Evolutionary conservation across 148 eudicot species (phyloP), one percentile per base, ranked within the genome.

Genomic region (Chenopodium album): DNA sequence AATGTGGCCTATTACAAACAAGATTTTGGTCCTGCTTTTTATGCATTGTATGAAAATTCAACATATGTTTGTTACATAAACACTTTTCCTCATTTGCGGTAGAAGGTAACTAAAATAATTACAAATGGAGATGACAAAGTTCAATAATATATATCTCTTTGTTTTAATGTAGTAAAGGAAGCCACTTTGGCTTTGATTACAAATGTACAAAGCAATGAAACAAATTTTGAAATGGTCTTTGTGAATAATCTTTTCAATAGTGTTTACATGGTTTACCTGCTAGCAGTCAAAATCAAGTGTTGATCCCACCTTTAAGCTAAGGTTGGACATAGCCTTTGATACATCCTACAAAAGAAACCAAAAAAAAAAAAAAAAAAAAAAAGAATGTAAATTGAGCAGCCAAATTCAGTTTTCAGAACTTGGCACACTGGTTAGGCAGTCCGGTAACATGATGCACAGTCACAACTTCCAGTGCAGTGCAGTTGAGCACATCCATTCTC

Each of bases 401-500:
- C 69, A 65, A 85, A 59, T 68, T 76, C 70, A 31, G 59, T 64
- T 26, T 83, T 92, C 88, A 95, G 91, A 93, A 92, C 76, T 67
- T 88, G 12, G 84, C 90, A 85, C 98, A 95, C 59, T 76, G 88
- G 17, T 91, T 73, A 63, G 99, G 99, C 74, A 94, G 84, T 1
- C 99, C 99, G 0, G 98, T 96, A 50, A 80, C 89, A 67, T 90
- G 95, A 83, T 92, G 83, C 22, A 90, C 97, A 59, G 64, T 64
- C 29, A 96, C 97, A 3, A 84, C 63, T 83, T 94, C 98, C 0
- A 86, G 67, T 4, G 84, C 82, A 47, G 76, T 81, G 80, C 99
- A 96, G 72, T 88, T 75, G 28, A 96, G 83, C 82, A 96, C 99
- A 78, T 94, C 99, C 87, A 91, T 92, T 68, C 92, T 81, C 52